These are phyloP conservation scores for Rosa chinensis DNA, from an alignment of 306 rosid species.

Conservation along the genomic window DNA sequence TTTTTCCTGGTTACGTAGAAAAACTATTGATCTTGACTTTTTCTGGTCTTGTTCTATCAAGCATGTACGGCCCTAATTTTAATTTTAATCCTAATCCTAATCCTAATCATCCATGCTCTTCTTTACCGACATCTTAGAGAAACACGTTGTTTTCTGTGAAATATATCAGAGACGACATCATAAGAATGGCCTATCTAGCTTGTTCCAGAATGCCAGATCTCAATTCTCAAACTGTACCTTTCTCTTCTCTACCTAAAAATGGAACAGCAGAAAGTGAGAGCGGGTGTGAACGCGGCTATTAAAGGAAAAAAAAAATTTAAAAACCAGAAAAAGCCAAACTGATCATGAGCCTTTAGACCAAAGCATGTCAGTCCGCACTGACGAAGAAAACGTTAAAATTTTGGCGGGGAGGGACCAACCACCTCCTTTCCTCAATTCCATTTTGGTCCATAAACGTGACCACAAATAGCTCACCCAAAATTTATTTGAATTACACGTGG, in stretches of 20 bases:
- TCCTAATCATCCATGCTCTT: no score
- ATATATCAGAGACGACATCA: no score
- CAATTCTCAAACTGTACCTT: background rate
- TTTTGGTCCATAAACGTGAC: slow-evolving; percentile 14
- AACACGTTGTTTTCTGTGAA: no score
- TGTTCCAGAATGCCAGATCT: background rate
- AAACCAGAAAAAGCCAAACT: background rate
- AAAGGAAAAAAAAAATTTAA: background rate
- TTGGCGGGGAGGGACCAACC: background rate
- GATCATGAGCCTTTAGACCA: slow-evolving; percentile 14
- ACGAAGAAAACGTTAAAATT: background rate
- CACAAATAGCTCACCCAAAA: background rate
- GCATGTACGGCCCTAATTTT: no score
- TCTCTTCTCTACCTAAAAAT: background rate
- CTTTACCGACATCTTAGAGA: no score
- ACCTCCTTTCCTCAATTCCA: background rate
- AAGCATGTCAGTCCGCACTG: background rate
- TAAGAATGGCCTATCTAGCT: no score
- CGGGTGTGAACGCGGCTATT: background rate
- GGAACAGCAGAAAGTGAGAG: background rate
- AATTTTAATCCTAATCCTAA: no score
- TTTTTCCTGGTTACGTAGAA: no score
- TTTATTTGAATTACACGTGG: slow-evolving; percentile 22
- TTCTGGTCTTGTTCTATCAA: no score
- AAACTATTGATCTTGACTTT: no score